Conservation (phyloP, 2,329 filamentous ascomycete species). For the Dryadomyces quercivorus region DNA sequence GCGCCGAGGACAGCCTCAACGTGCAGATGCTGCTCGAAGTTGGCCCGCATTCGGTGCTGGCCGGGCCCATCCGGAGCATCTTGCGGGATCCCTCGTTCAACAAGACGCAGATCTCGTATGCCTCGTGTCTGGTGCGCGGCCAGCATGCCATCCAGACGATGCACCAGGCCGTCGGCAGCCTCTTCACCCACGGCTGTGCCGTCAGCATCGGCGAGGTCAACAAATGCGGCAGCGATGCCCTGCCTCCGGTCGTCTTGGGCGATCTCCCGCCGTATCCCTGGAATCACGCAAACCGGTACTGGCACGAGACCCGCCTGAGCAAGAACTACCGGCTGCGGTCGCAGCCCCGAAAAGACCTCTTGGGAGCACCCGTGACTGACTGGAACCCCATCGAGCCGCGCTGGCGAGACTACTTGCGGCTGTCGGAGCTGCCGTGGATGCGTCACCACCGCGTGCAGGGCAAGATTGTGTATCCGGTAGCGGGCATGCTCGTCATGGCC, state of each 20-base stretch:
- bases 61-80: constrained; percentile 15
- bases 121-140: constrained; percentile 7
- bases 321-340: constrained; percentile 16
- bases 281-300: constrained; percentile 30
- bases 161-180: constrained; percentile 8
- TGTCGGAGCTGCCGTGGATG: constrained; percentile 21
- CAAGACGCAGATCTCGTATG: not conserved
- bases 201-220: constrained; percentile 10
- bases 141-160: constrained; percentile 10
- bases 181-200: constrained; percentile 6
- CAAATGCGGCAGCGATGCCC: not conserved
- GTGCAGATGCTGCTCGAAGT: constrained; percentile 15
- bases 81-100: constrained; percentile 6
- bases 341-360: constrained; percentile 24
- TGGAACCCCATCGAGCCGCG: constrained; percentile 13
- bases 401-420: constrained; percentile 17
- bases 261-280: constrained; percentile 33
- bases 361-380: constrained; percentile 18
- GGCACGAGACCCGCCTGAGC: constrained; percentile 25
- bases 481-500: constrained; percentile 24
- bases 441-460: constrained; percentile 18
- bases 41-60: constrained; percentile 16
- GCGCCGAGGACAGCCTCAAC: constrained; percentile 5
- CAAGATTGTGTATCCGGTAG: constrained; percentile 23
- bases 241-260: constrained; percentile 17